phyloP scores from a whole-genome alignment of 2,329 filamentous ascomycete genomes.

The Aspergillus texensis region DNA sequence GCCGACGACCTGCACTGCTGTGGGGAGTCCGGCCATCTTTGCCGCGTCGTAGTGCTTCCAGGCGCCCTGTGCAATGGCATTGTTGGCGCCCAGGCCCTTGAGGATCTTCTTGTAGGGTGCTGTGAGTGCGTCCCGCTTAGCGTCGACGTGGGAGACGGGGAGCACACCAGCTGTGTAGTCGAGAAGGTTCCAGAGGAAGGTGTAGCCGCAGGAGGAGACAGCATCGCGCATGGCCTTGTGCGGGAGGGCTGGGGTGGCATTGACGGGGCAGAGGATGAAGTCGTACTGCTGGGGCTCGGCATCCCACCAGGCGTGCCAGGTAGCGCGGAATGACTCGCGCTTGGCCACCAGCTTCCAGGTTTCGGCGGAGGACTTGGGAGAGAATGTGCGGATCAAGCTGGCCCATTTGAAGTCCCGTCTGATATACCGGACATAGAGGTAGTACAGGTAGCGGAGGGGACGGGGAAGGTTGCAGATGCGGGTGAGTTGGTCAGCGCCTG shows the following conservation, averaged over 20 bases:
- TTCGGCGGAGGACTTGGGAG: slow-evolving; percentile 72
- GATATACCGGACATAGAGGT: slow-evolving; percentile 85
- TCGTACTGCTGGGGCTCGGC: slow-evolving; percentile 69
- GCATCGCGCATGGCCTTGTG: slow-evolving; percentile 85
- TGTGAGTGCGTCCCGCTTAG: slow-evolving; percentile 65
- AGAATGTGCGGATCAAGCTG: slow-evolving; percentile 72
- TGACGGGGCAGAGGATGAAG: slow-evolving; percentile 79
- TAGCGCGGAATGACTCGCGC: slow-evolving; percentile 75
- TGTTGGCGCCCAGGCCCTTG: slow-evolving; percentile 55
- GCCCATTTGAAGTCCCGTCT: slow-evolving; percentile 77
- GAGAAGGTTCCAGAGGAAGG: slow-evolving; percentile 89
- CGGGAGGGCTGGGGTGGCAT: slow-evolving; percentile 85
- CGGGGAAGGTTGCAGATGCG: slow-evolving; percentile 73
- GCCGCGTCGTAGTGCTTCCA: slow-evolving; percentile 83
- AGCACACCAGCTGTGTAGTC: slow-evolving; percentile 84
- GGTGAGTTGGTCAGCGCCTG: slow-evolving; percentile 73
- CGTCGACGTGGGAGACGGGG: slow-evolving; percentile 82
- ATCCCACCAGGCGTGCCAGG: slow-evolving; percentile 87
- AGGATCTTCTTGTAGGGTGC: slow-evolving; percentile 49
- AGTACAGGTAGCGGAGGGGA: slow-evolving; percentile 81
- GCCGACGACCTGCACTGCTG: slow-evolving; percentile 82
- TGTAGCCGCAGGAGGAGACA: slow-evolving; percentile 86
- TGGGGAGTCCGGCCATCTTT: slow-evolving; percentile 84
- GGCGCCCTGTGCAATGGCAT: slow-evolving; percentile 78
- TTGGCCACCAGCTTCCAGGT: slow-evolving; percentile 80